Evolutionary conservation across 148 eudicot species (phyloP).

Genomic region (Rhododendron molle): DNA sequence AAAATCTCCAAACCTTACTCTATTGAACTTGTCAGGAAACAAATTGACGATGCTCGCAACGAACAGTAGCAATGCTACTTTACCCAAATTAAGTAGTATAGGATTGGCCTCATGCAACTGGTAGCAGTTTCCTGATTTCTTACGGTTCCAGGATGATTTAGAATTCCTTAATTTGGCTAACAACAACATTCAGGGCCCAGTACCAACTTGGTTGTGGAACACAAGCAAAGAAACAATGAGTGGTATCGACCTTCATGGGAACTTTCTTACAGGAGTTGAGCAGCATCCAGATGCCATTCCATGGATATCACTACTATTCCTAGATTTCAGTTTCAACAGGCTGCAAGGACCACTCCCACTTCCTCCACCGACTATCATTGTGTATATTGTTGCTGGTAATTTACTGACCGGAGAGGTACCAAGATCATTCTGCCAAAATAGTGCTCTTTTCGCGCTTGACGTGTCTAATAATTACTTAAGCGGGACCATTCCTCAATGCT

Average conservation of each 20-base stretch:
- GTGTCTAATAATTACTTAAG: too few species aligned
- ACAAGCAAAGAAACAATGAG: background rate
- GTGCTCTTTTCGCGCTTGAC: too few species aligned
- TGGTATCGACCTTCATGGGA: background rate
- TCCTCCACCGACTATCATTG: too few species aligned
- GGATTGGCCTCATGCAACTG: slow-evolving; percentile 11
- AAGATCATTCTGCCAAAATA: too few species aligned
- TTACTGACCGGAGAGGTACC: too few species aligned
- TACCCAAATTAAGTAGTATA: background rate
- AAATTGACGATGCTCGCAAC: background rate
- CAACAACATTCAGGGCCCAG: slow-evolving; percentile 20
- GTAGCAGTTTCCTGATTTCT: slow-evolving; percentile 15
- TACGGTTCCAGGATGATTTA: slow-evolving; percentile 12
- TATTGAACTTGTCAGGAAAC: background rate
- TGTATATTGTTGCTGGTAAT: too few species aligned
- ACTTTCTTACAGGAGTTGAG: background rate
- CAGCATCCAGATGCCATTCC: background rate
- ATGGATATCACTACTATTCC: too few species aligned
- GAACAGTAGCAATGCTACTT: background rate
- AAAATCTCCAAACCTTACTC: background rate
- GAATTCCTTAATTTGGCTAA: background rate
- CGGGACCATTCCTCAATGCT: too few species aligned
- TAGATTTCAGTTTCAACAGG: too few species aligned
- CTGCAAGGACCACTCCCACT: too few species aligned
- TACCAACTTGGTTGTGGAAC: slow-evolving; percentile 15